Percentiles rank a stretch among this genome's conserved stretches.
Evolutionary conservation across 805 yeast species (phyloP).

Genomic region (Spathaspora arborariae): DNA sequence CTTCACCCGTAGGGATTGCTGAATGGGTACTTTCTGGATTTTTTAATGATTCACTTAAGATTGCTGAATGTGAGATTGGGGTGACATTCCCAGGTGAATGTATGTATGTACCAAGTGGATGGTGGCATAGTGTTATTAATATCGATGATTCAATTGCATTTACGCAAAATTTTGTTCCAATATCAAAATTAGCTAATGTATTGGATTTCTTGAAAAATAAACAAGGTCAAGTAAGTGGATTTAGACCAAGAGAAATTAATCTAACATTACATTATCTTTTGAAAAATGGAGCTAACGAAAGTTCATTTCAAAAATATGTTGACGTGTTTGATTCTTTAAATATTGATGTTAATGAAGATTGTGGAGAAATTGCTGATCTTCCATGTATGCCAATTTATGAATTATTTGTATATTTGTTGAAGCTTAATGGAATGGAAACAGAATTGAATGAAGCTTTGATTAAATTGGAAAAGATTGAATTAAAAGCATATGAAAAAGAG

Average conservation of each 20-base stretch:
- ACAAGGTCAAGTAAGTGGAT: conserved; percentile 75
- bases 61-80: conserved; percentile 62
- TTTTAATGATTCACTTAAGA: conserved; percentile 60
- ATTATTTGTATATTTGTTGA: conserved; percentile 51
- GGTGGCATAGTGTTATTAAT: conserved; percentile 97
- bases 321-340: conserved; percentile 19
- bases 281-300: conserved; percentile 9
- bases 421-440: conserved; percentile 31
- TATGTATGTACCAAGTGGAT: conserved; percentile 88
- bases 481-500: conserved; percentile 15
- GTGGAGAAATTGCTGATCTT: conserved; percentile 49
- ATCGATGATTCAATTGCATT: conserved; percentile 78
- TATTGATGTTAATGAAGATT: conserved; percentile 45
- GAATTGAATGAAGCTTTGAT: conserved; percentile 29
- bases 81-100: conserved; percentile 80
- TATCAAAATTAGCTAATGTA: conserved; percentile 54
- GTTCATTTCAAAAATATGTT: conserved; percentile 20
- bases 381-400: conserved; percentile 59
- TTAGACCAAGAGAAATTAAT: conserved; percentile 54
- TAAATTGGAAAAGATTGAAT: conserved; percentile 31
- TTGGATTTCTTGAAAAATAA: conserved; percentile 65
- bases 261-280: conserved; percentile 21
- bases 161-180: conserved; percentile 86
- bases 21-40: conserved; percentile 88
- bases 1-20: conserved; percentile 87